These are phyloP conservation scores for Rosa multiflora DNA, from an alignment of 306 rosid genomes.

Conservation along the genomic window DNA sequence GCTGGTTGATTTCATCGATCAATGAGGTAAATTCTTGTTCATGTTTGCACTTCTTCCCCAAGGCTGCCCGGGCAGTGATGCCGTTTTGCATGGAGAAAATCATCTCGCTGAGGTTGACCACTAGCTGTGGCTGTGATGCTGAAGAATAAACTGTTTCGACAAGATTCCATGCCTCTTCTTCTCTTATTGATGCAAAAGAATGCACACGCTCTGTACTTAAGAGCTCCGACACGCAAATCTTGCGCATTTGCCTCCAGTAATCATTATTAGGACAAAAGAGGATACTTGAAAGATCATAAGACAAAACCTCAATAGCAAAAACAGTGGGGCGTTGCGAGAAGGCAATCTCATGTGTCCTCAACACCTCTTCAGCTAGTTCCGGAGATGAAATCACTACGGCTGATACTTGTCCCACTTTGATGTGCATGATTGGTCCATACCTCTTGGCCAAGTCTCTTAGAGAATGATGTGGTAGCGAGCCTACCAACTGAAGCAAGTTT, in stretches of 20 bases:
- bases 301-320: background rate
- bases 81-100: background rate
- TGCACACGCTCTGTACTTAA: background rate
- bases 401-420: conserved; percentile 6
- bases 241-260: background rate
- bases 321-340: background rate
- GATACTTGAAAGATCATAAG: background rate
- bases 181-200: background rate
- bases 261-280: background rate
- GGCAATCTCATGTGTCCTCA: background rate
- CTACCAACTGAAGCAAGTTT: conserved; percentile 23
- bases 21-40: conserved; percentile 13
- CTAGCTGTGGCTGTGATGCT: background rate
- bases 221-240: background rate
- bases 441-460: background rate
- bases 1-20: background rate
- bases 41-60: background rate
- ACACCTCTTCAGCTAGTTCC: conserved; percentile 9
- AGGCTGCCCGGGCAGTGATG: background rate
- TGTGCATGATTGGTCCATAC: conserved; percentile 14
- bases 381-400: conserved; percentile 15
- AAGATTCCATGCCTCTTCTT: background rate
- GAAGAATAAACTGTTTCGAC: background rate
- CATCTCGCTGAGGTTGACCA: background rate
- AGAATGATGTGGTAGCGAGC: background rate